Evolutionary conservation across 768 basidiomycete genomes (phyloP), one percentile per base, ranked within the genome.

Genomic region (Trametes maxima): DNA sequence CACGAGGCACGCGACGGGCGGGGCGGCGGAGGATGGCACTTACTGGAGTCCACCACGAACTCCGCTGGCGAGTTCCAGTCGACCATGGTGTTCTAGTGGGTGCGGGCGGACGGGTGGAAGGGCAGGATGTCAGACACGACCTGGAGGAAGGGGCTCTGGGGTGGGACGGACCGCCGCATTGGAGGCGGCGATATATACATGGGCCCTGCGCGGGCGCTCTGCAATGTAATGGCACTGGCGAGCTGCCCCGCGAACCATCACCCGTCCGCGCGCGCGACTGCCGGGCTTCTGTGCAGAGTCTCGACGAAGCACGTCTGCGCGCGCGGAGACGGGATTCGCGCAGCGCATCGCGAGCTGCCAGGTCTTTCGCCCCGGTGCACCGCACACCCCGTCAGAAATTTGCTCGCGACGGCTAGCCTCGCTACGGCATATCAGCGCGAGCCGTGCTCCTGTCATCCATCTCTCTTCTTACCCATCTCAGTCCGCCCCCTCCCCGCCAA

Each of bases 31-130:
- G n/a, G n/a, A n/a, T n/a, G n/a, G n/a, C n/a, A 66, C 78, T 52
- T 59, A 79, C 79, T 59, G n/a, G 69, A 63, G 63, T 80, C 78
- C 22, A 58, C 65, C 19, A 67, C 71, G 50, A 80, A 61, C 67
- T 79, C 72, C 12, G 64, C 54, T 25, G 69, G 64, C 10, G 79
- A 78, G 36, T 72, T 65, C 79, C 80, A 81, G 55, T 78, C 63
- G 53, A 70, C 69, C 80, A 80, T 80, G 25, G 37, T 60, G 28
- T 33, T 3, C 28, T 33, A 51, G 35, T 11, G 44, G 53, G 59
- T n/a, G n/a, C n/a, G 24, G 44, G 25, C 40, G 36, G 59, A 24
- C 13, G 17, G 44, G 19, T 12, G 51, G 21, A 22, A 51, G 36
- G 56, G 56, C 53, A 56, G 52, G 40, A 54, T 37, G 54, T 56